Evolutionary conservation across 2,329 filamentous ascomycete genomes (phyloP).

Genomic region (Venturia asperata): DNA sequence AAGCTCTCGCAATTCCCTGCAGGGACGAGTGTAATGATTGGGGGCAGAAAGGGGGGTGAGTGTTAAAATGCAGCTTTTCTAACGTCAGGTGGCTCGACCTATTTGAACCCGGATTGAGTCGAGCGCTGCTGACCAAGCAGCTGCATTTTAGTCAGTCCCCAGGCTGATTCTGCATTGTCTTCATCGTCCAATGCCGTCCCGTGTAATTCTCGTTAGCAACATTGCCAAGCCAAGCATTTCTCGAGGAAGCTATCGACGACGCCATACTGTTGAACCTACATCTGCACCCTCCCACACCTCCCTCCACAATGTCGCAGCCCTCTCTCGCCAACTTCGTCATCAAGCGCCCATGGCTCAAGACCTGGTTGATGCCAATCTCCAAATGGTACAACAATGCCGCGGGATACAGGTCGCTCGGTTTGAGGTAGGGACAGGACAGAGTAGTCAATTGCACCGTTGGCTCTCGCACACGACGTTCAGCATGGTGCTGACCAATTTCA

Average conservation of each 20-base stretch:
- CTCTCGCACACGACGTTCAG: conserved; percentile 17
- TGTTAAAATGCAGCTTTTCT: neutral
- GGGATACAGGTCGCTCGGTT: conserved; percentile 87
- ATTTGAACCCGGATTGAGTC: neutral
- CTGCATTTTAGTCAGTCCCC: neutral
- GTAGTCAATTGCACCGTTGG: conserved; percentile 3
- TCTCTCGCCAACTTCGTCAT: conserved; percentile 63
- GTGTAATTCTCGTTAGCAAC: conserved; percentile 8
- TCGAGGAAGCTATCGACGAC: conserved; percentile 12
- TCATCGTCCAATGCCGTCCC: conserved; percentile 6
- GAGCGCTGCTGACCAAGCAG: neutral
- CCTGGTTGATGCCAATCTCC: conserved; percentile 71
- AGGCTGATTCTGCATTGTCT: neutral
- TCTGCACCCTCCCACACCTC: conserved; percentile 22
- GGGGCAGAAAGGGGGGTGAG: neutral
- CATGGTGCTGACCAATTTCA: conserved; percentile 37
- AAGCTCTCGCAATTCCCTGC: conserved; percentile 2
- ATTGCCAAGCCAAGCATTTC: neutral
- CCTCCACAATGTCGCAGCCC: conserved; percentile 18
- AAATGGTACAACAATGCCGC: conserved; percentile 84
- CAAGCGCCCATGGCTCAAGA: conserved; percentile 79
- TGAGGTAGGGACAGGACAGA: conserved; percentile 54
- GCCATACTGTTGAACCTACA: conserved; percentile 21
- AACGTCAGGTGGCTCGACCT: neutral
- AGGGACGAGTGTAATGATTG: neutral